Base-by-base conservation (phyloP, 306 rosid genomes). In the Vigna angularis region DNA sequence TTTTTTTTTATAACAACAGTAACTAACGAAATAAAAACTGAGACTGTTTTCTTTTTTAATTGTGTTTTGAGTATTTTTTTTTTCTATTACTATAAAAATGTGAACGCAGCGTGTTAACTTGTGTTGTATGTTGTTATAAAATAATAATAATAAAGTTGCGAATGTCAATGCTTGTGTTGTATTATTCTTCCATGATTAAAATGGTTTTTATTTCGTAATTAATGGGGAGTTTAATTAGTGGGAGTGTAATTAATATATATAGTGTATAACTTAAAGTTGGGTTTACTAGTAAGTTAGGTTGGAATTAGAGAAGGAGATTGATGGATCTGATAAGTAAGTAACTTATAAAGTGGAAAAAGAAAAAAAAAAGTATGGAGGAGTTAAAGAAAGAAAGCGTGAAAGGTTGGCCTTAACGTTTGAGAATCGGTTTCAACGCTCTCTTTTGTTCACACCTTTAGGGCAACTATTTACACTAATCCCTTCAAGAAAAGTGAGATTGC, bases 401-500 rank as follows among this genome's bases (percentile, higher is more conserved):
- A 71, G 88, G 82, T 84, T 80, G 87, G 85, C 79, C 49, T 61
- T 66, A 84, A 80, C 83, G 85, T 82, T 42, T 79, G 6, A 12
- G 83, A 75, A 82, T 84, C 44, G 73, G 84, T 81, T 80, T 86
- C 83, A 65, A 62, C 87, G 70, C 86, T 62, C 82, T 73, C 66
- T 70, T 74, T 89, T 58, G 73, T 58, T 36, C 66, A 77, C 68
- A 72, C 73, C 71, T 68, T 70, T 82, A 70, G 69, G 83, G 80
- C 82, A 81, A 84, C 75, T 53, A 74, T 86, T 67, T 47, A 53
- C 80, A 67, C 82, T 9, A 70, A 83, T 80, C 62, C 62, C 73
- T 80, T 73, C 42, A 79, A 86, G 73, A 82, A 81, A 86, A 86
- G 84, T 78, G 61, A 63, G 44, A 72, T 75, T 78, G 80, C 91